These are phyloP conservation scores for Fusarium lyarnte DNA, from an alignment of 2,329 filamentous ascomycete species.

Conservation along the genomic window DNA sequence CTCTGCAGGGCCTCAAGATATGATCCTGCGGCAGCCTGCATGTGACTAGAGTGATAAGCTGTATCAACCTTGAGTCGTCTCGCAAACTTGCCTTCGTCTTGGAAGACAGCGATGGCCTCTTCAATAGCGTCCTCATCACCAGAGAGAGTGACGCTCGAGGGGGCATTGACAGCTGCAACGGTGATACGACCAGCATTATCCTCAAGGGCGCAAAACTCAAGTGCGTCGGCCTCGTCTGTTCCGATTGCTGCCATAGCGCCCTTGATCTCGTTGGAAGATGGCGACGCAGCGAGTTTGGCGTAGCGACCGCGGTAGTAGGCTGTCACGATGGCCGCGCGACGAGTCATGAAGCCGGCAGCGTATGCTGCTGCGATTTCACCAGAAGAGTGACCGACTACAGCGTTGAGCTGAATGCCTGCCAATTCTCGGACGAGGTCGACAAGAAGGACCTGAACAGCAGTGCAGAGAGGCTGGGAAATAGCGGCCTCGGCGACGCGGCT, in stretches of 20 bases:
- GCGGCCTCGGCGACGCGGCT: neutral
- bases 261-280: neutral
- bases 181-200: neutral
- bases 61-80: slow-evolving; percentile 7
- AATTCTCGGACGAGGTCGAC: neutral
- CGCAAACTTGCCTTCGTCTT: slow-evolving; percentile 1
- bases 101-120: neutral
- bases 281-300: neutral
- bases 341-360: neutral
- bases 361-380: slow-evolving; percentile 40
- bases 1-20: neutral
- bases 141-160: neutral
- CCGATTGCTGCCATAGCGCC: neutral
- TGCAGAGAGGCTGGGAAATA: slow-evolving; percentile 2
- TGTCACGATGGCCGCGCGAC: slow-evolving; percentile 45
- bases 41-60: slow-evolving; percentile 6
- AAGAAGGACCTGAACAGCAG: neutral
- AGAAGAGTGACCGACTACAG: slow-evolving; percentile 55
- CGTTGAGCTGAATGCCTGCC: slow-evolving; percentile 44
- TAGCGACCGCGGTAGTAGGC: slow-evolving; percentile 9
- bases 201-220: neutral
- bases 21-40: neutral
- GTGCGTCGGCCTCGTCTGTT: neutral
- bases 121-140: slow-evolving; percentile 48
- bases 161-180: neutral